These are phyloP conservation scores for Entomophthora muscae DNA, from an alignment of 371 early-diverging fungal genomes.

Conservation along the genomic window DNA sequence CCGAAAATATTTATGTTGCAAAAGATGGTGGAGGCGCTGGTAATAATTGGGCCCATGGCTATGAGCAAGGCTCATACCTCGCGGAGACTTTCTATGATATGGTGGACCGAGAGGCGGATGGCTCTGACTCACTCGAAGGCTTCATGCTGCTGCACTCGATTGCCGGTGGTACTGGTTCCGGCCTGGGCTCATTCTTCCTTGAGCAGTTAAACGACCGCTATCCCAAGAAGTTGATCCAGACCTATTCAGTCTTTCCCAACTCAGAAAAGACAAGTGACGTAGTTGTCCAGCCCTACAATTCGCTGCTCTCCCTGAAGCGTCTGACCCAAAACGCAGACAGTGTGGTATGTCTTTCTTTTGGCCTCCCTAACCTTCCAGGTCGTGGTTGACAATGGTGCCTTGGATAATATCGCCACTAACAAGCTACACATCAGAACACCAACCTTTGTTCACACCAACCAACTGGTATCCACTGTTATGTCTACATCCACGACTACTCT, in stretches of 20 bases:
- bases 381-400: constrained; percentile 89
- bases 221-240: constrained; percentile 95
- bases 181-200: constrained; percentile 77
- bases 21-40: constrained; percentile 93
- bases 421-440: constrained; percentile 83
- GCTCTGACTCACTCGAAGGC: constrained; percentile 79
- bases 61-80: constrained; percentile 54
- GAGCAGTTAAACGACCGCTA: constrained; percentile 85
- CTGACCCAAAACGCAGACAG: constrained; percentile 86
- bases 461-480: constrained; percentile 95
- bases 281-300: constrained; percentile 99
- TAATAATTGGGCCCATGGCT: constrained; percentile 90
- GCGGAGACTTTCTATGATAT: constrained; percentile 80
- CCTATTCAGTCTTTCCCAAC: constrained; percentile 99
- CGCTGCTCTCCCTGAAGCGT: constrained; percentile 84
- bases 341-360: constrained; percentile 37
- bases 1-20: constrained; percentile 77
- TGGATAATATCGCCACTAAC: constrained; percentile 88
- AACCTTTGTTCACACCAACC: constrained; percentile 93
- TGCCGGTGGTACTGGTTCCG: constrained; percentile 96
- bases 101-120: constrained; percentile 89
- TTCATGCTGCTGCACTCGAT: constrained; percentile 86
- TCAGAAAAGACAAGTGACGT: constrained; percentile 93
- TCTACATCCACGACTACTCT: constrained; percentile 94
- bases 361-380: constrained; percentile 19